A percentile compares a stretch with the other conserved stretches of the same genome.
Evolutionary conservation across 2,329 filamentous ascomycete species (phyloP).

Genomic region (Graphium sp.): DNA sequence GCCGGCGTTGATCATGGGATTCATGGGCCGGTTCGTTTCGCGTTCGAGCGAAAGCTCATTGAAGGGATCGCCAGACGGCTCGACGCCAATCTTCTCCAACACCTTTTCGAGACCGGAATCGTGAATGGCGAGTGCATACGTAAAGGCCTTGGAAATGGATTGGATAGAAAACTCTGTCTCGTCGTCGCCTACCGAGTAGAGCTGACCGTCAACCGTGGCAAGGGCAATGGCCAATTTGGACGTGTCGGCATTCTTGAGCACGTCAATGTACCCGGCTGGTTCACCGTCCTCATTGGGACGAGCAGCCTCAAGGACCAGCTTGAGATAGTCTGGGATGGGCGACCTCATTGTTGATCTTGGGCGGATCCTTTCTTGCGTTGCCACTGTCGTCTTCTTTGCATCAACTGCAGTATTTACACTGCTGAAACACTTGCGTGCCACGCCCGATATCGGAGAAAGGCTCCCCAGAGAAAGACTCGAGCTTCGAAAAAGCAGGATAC

Average conservation of each 20-base stretch:
- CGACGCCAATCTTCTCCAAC: constrained; percentile 19
- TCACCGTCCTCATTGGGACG: constrained; percentile 13
- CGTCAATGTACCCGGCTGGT: constrained; percentile 19
- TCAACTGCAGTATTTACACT: too few relatives aligned
- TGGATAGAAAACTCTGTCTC: constrained; percentile 21
- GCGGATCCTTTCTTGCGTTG: too few relatives aligned
- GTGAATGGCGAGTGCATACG: constrained; percentile 21
- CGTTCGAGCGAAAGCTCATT: constrained; percentile 15
- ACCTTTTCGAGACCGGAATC: constrained; percentile 17
- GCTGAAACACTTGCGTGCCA: too few relatives aligned
- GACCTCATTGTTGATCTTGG: constrained; percentile 17
- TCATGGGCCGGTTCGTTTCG: constrained; percentile 14
- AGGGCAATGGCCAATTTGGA: constrained; percentile 19
- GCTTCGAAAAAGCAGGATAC: too few relatives aligned
- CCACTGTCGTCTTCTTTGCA: too few relatives aligned
- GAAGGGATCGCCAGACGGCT: constrained; percentile 20
- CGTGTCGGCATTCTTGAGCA: constrained; percentile 18
- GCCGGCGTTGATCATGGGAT: constrained; percentile 18
- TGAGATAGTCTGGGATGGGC: constrained; percentile 16
- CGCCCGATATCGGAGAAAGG: too few relatives aligned
- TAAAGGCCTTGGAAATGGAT: constrained; percentile 22
- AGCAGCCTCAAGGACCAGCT: constrained; percentile 14
- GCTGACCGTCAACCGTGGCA: constrained; percentile 19
- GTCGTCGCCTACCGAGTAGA: constrained; percentile 21
- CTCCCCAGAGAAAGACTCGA: too few relatives aligned